phyloP scores from a whole-genome alignment of 2,329 filamentous ascomycete species.

The Rhexocercosporidium sp. region DNA sequence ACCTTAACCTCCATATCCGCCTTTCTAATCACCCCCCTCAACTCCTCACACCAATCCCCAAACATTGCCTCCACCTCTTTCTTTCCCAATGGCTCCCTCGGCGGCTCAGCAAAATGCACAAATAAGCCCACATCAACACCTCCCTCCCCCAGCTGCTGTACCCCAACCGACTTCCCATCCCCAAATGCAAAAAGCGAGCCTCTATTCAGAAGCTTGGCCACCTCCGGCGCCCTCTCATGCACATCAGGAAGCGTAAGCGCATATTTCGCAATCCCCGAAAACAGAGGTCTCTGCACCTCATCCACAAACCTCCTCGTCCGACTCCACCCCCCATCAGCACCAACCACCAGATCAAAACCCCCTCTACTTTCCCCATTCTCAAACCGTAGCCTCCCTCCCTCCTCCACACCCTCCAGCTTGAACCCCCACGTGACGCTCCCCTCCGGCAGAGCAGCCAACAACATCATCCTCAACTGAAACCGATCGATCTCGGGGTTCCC shows the following conservation, averaged over 20 bases:
- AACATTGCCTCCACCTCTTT: constrained; percentile 34
- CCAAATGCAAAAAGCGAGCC: constrained; percentile 39
- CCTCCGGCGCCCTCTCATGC: constrained; percentile 32
- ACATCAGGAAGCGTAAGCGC: constrained; percentile 39
- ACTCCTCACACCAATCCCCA: constrained; percentile 35
- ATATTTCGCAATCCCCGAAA: constrained; percentile 46
- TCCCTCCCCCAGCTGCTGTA: constrained; percentile 35
- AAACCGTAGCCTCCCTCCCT: constrained; percentile 16
- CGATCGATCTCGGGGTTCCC: constrained; percentile 30
- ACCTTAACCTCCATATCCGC: constrained; percentile 37
- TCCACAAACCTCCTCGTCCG: constrained; percentile 42
- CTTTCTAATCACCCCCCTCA: constrained; percentile 36
- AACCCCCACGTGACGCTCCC: constrained; percentile 21
- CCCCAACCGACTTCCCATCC: constrained; percentile 37
- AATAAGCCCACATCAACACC: constrained; percentile 18
- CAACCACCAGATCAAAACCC: constrained; percentile 46
- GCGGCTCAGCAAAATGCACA: not conserved
- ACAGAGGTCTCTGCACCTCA: constrained; percentile 42
- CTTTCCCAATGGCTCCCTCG: not conserved
- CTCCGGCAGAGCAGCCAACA: constrained; percentile 20
- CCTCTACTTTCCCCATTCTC: constrained; percentile 12
- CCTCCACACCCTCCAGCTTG: constrained; percentile 19
- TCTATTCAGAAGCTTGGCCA: constrained; percentile 35
- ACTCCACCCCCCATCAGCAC: constrained; percentile 48
- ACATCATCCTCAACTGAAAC: constrained; percentile 16